Conservation (phyloP, 2,329 filamentous ascomycete genomes). For the Talaromyces sp. region DNA sequence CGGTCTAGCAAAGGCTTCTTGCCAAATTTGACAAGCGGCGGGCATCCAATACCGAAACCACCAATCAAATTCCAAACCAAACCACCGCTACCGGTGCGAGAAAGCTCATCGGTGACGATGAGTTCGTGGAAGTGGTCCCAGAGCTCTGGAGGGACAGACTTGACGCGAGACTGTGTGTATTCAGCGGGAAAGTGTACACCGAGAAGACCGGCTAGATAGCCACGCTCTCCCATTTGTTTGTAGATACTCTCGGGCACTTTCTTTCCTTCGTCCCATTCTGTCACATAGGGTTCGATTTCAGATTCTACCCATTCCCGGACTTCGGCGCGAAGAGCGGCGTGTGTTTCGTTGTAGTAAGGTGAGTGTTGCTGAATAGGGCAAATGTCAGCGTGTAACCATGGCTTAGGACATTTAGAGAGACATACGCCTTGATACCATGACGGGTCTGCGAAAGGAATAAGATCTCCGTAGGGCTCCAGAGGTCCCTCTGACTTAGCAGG, state of each 20-base stretch:
- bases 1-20: constrained; percentile 79
- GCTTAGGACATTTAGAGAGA: constrained; percentile 19
- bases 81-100: constrained; percentile 80
- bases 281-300: constrained; percentile 85
- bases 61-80: constrained; percentile 97
- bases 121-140: constrained; percentile 99
- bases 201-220: constrained; percentile 86
- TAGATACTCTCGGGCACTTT: constrained; percentile 84
- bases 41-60: constrained; percentile 92
- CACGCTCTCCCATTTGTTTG: constrained; percentile 89
- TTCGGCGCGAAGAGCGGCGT: constrained; percentile 85
- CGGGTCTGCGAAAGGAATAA: constrained; percentile 89
- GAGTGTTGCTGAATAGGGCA: constrained; percentile 70
- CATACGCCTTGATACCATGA: constrained; percentile 91
- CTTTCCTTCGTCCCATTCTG: constrained; percentile 96
- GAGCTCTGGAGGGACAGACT: constrained; percentile 77
- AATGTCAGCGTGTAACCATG: background rate
- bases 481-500: constrained; percentile 62
- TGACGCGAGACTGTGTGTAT: constrained; percentile 67
- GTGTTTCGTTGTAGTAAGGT: constrained; percentile 92
- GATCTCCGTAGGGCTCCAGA: constrained; percentile 77
- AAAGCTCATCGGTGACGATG: constrained; percentile 90
- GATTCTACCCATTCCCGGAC: constrained; percentile 87
- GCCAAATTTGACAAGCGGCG: constrained; percentile 88
- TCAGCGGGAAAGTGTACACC: constrained; percentile 74